Evolutionary conservation across 129 eudicot genomes (phyloP), one percentile per base, ranked within the genome.

Genomic region (Tanacetum coccineum): DNA sequence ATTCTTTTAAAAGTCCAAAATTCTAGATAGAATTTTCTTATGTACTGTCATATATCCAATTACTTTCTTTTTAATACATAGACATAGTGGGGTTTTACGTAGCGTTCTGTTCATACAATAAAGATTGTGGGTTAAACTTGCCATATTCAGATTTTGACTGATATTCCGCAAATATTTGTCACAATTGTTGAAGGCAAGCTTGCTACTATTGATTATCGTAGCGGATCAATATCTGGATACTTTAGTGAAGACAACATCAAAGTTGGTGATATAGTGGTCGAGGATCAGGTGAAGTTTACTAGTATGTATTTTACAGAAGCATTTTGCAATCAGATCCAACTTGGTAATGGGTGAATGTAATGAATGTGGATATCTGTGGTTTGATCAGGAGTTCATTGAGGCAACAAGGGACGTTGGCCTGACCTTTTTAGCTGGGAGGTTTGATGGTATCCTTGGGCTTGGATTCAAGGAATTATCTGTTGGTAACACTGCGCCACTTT

Each of bases 401-500:
- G 88, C 84, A n/a, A 89, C 87, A 51, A 74, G 60, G 36, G 90
- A 83, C 59, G 42, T 59, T 13, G 63, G 95, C 68, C 28, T 73
- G 25, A 64, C 77, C 67, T 83, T 89, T 67, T 59, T 81, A 63
- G 50, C 79, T n/a, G 86, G 82, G 18, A 74, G 76, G 74, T 89
- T 86, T 68, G 95, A 89, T 64, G 96, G 95, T 14, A 75, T 89
- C 57, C 62, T 89, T 14, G 94, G 96, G 58, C 95, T 89, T 42
- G 96, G 86, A 13, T 89, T 83, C 70, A 85, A 77, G 66, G 88
- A 86, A 28, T 79, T 66, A 22, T 71, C 87, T 6, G 76, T 81
- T 36, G 90, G 87, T 18, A 66, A 66, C 5, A 81, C 56, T 17
- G 57, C 76, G 14, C 94, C 90, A 47, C 77, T 89, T 12, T 89